Percentiles rank a stretch among this genome's conserved stretches.
Evolutionary conservation across 495 filamentous ascomycete species (phyloP).

Genomic region (Aspergillus haitiensis): DNA sequence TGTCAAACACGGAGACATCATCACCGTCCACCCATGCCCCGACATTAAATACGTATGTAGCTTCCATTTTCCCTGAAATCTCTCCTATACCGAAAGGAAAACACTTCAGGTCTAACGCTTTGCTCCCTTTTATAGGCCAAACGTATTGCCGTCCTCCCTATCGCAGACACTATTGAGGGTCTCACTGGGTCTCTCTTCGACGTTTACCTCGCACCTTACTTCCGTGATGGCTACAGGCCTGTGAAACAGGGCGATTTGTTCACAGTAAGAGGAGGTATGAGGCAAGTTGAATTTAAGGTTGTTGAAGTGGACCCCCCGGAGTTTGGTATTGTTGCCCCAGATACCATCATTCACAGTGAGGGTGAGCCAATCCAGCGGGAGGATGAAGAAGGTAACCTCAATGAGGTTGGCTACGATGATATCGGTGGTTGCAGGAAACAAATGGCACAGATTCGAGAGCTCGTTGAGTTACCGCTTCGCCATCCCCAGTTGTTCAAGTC

Average conservation of each 20-base stretch:
- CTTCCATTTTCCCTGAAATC: not conserved
- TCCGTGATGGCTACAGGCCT: constrained; percentile 97
- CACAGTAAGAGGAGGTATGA: constrained; percentile 95
- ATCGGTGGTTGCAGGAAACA: constrained; percentile 99
- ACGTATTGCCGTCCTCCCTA: constrained; percentile 97
- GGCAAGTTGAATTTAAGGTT: constrained; percentile 98
- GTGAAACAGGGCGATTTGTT: constrained; percentile 96
- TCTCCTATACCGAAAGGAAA: not conserved
- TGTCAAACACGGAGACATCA: constrained; percentile 96
- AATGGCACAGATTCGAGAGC: constrained; percentile 98
- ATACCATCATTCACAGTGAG: constrained; percentile 98
- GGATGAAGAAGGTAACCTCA: constrained; percentile 97
- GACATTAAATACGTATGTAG: constrained; percentile 98
- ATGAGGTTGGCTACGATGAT: constrained; percentile 98
- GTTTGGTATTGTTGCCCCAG: constrained; percentile 97
- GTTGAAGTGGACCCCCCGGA: constrained; percentile 98
- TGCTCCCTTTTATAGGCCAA: constrained; percentile 66
- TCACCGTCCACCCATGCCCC: constrained; percentile 98
- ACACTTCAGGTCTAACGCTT: constrained; percentile 12
- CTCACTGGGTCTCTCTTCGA: constrained; percentile 97
- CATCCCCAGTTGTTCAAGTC: constrained; percentile 99
- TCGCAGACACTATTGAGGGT: constrained; percentile 97
- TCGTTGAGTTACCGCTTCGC: constrained; percentile 93
- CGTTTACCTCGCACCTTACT: constrained; percentile 98
- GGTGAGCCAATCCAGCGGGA: constrained; percentile 98